A percentile compares a stretch with the other conserved stretches of the same genome.
Conservation (phyloP, 2,329 filamentous ascomycete species). For the Venturia pyrina region DNA sequence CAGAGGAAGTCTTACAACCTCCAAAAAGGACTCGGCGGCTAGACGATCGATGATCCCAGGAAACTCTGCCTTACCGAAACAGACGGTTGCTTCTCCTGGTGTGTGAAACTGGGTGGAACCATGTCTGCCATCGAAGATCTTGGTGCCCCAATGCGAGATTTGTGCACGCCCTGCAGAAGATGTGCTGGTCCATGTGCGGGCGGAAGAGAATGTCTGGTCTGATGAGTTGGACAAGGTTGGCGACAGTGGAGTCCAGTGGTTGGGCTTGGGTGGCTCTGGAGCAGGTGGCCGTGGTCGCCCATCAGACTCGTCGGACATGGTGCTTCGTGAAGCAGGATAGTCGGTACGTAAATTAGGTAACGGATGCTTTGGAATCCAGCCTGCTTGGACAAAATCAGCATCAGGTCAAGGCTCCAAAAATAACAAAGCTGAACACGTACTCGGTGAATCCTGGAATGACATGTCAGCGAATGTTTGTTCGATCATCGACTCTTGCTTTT, state of each 20-base stretch:
- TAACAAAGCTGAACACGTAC: constrained; percentile 15
- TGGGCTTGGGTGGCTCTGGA: constrained; percentile 23
- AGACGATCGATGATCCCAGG: constrained; percentile 23
- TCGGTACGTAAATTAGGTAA: constrained; percentile 12
- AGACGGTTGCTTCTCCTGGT: constrained; percentile 17
- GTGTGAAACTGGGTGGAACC: constrained; percentile 27
- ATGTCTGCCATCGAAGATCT: constrained; percentile 34
- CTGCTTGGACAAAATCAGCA: constrained; percentile 8
- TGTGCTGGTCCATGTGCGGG: constrained; percentile 17
- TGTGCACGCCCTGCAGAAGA: constrained; percentile 20
- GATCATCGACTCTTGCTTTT: constrained; percentile 24
- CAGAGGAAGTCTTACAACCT: constrained; percentile 34
- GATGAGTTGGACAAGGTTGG: constrained; percentile 10
- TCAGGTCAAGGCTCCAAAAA: background rate
- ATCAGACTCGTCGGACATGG: constrained; percentile 7
- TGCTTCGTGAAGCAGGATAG: constrained; percentile 1
- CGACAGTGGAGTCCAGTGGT: constrained; percentile 4
- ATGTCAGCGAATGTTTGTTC: constrained; percentile 20
- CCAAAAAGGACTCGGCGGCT: constrained; percentile 30
- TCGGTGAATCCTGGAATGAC: constrained; percentile 19
- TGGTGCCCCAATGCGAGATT: constrained; percentile 32
- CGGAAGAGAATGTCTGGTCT: background rate
- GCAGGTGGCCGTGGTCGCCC: constrained; percentile 9
- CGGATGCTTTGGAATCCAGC: background rate
- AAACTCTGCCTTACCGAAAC: constrained; percentile 6